Evolutionary conservation across 768 basidiomycete genomes (phyloP), one percentile per base, ranked within the genome.

Genomic region (Tulasnella sp.): DNA sequence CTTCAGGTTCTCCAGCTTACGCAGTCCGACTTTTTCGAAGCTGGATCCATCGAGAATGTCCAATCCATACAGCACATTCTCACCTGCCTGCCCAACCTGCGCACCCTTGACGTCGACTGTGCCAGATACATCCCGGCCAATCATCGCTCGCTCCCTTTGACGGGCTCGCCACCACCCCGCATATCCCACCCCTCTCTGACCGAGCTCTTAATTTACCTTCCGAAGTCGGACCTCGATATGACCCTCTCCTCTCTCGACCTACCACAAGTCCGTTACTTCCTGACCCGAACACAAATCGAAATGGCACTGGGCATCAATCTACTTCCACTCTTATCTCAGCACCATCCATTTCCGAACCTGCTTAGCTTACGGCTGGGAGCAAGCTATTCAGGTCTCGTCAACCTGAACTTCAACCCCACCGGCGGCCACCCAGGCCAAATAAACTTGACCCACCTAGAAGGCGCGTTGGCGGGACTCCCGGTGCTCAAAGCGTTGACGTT

Each of bases 41-140:
- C 31, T 31, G 34, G 31, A 31, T 88, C 90, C 19, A 96, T 95
- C 83, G 82, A 85, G 21, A 94, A 97, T 83, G 81, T 97, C 34
- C 92, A 93, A 81, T 80, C 92, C 7, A 86, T 97, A 75, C 95
- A 97, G 83, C 89, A 94, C 79, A 87, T 92, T 39, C 84, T 96
- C 42, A 89, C 92, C 7, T 71, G 82, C 18, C 62, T 68, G 9
- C 62, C 27, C 62, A n/a, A 84, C 83, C 24, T 83, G 81, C 10
- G 82, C 82, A 40, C 18, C 86, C 84, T 34, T 84, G 85, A 31
- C 85, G 84, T 44, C 85, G 83, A 75, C 80, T 85, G 77, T 79
- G 16, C 3, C 34, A 34, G 9, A 46, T 12, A 3, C 62, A 34
- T 34, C 12, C 6, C 4, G 7, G 6, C 5, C 1, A 24, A 5